These are phyloP conservation scores for Phytophthora citrophthora DNA, from an alignment of 352 stramenopile species.

Conservation along the genomic window DNA sequence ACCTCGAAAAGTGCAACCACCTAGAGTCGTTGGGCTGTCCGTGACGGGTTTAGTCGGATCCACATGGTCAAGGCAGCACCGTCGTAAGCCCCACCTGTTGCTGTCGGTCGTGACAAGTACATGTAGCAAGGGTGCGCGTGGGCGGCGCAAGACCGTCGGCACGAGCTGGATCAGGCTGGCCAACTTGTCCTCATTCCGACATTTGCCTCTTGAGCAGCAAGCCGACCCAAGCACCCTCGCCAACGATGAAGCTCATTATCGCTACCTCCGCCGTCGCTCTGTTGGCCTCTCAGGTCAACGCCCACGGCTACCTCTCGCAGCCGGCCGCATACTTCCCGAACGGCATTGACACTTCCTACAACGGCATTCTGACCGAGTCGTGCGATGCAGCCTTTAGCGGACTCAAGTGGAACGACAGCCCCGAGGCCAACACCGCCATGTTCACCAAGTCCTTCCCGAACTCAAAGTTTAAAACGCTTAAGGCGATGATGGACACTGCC, in stretches of 20 bases:
- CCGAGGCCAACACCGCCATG: conserved; percentile 31
- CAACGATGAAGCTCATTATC: conserved; percentile 36
- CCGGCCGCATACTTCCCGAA: conserved; percentile 38
- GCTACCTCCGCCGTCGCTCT: conserved; percentile 26
- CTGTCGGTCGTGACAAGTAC: conserved; percentile 12
- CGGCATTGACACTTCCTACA: conserved; percentile 37
- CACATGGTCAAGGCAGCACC: conserved; percentile 18
- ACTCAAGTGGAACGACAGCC: conserved; percentile 40
- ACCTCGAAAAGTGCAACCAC: conserved; percentile 7
- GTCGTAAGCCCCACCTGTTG: conserved; percentile 23
- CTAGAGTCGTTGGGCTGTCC: conserved; percentile 11
- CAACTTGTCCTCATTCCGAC: conserved; percentile 23
- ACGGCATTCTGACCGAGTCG: conserved; percentile 23
- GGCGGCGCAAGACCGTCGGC: conserved; percentile 14
- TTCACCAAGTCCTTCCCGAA: conserved; percentile 40
- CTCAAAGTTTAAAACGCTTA: conserved; percentile 40
- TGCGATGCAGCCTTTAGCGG: conserved; percentile 31
- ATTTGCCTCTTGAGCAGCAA: conserved; percentile 28
- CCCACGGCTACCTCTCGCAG: conserved; percentile 50
- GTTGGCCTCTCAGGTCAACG: conserved; percentile 27
- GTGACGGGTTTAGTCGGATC: conserved; percentile 8
- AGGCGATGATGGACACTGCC: conserved; percentile 41
- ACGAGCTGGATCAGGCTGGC: neutral
- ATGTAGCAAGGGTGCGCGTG: conserved; percentile 1
- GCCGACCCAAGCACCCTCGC: neutral